Evolutionary conservation across 1,284 basidiomycete species (phyloP).

Genomic region (Rhodotorula sp.): DNA sequence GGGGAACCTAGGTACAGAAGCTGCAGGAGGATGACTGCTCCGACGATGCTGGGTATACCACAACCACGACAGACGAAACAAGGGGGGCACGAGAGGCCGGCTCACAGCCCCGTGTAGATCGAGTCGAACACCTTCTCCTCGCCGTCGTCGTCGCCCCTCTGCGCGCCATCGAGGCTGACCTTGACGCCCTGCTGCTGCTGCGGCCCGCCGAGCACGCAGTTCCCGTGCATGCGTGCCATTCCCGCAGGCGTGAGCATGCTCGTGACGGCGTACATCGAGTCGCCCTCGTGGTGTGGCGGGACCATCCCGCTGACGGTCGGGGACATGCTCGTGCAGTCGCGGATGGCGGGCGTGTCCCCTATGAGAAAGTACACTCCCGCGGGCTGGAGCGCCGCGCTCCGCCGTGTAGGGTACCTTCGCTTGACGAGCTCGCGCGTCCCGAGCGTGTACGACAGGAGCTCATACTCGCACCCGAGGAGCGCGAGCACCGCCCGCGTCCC

Average conservation of each 20-base stretch:
- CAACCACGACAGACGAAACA: neutral
- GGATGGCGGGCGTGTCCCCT: conserved; percentile 31
- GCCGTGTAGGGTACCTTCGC: conserved; percentile 23
- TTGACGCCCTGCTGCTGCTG: neutral
- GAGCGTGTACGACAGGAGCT: conserved; percentile 31
- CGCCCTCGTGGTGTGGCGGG: conserved; percentile 11
- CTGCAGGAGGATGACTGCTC: no score
- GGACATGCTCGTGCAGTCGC: conserved; percentile 20
- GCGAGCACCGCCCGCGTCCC: conserved; percentile 21
- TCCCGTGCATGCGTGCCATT: conserved; percentile 17
- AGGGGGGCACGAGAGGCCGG: neutral
- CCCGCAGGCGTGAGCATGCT: conserved; percentile 27
- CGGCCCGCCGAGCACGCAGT: conserved; percentile 5
- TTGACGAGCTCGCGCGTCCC: conserved; percentile 37
- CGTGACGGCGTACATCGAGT: conserved; percentile 29
- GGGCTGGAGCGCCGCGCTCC: conserved; percentile 19
- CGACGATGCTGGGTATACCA: neutral
- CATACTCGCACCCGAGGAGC: conserved; percentile 31
- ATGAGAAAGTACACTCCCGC: conserved; percentile 31
- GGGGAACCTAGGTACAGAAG: no score
- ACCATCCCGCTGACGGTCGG: conserved; percentile 13
- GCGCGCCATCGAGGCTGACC: neutral
- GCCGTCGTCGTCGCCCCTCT: neutral
- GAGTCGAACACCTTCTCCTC: conserved; percentile 2
- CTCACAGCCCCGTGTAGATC: neutral